Conservation (phyloP, 306 rosid genomes). For the Prunus davidiana region DNA sequence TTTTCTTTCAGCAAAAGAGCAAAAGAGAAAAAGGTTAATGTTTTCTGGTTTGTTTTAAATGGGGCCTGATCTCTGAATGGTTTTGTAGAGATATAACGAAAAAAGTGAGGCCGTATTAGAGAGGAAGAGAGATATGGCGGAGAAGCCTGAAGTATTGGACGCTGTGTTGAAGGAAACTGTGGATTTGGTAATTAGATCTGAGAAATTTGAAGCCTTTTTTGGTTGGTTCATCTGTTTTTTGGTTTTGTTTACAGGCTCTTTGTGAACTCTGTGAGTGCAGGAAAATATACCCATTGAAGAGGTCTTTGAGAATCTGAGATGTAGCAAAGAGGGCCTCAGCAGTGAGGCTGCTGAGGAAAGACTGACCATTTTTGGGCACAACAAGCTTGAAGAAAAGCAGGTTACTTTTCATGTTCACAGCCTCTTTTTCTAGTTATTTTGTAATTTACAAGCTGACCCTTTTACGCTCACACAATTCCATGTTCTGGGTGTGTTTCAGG, state of each 20-base stretch:
- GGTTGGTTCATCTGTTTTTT: constrained; percentile 9
- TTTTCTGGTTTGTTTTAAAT: constrained; percentile 14
- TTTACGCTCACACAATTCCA: constrained; percentile 12
- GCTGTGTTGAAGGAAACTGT: constrained; percentile 96
- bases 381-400: constrained; percentile 94
- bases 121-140: constrained; percentile 47
- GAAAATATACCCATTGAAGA: constrained; percentile 97
- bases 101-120: constrained; percentile 12
- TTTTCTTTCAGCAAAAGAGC: background rate
- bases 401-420: constrained; percentile 21
- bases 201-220: constrained; percentile 13
- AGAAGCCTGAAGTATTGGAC: constrained; percentile 77
- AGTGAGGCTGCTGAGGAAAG: constrained; percentile 88
- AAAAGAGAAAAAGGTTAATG: background rate
- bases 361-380: constrained; percentile 76
- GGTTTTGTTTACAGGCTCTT: constrained; percentile 11
- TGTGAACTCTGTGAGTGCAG: constrained; percentile 47
- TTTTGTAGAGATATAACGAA: constrained; percentile 26
- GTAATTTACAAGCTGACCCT: background rate
- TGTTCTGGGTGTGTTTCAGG: constrained; percentile 54
- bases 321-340: constrained; percentile 88
- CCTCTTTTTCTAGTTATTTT: background rate
- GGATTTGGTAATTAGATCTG: constrained; percentile 95
- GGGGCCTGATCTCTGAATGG: constrained; percentile 38
- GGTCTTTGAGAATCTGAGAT: constrained; percentile 94